Percentiles rank a stretch among this genome's conserved stretches.
These are phyloP conservation scores for Phalaenopsis equestris DNA, from an alignment of 106 monocot species.

Conservation along the genomic window DNA sequence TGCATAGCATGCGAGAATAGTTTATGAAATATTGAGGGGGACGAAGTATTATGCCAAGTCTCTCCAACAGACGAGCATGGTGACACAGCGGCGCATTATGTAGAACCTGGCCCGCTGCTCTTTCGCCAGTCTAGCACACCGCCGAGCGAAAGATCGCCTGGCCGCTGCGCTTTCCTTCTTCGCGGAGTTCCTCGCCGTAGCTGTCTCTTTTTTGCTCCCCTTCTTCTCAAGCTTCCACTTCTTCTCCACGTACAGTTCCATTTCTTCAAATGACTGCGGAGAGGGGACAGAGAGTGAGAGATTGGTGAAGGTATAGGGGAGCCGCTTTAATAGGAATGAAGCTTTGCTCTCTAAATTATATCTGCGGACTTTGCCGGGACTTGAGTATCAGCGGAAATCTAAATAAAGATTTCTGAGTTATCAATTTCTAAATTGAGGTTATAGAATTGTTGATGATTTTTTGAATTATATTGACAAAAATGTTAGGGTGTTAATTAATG, in stretches of 20 bases:
- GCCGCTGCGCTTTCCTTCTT: neutral
- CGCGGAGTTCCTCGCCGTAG: neutral
- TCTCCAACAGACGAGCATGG: slow-evolving; percentile 28
- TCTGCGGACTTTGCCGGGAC: too few species aligned
- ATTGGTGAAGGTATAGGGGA: too few species aligned
- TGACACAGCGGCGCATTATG: slow-evolving; percentile 23
- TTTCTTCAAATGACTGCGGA: neutral
- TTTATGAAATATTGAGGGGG: too few species aligned
- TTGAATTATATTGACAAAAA: too few species aligned
- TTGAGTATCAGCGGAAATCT: too few species aligned
- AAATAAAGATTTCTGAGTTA: too few species aligned
- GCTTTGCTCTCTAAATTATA: too few species aligned
- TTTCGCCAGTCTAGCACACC: slow-evolving; percentile 11
- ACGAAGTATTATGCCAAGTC: neutral
- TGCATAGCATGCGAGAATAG: too few species aligned
- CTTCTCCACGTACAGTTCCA: neutral
- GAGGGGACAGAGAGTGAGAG: neutral
- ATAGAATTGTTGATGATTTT: too few species aligned
- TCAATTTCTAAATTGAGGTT: too few species aligned
- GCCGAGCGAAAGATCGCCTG: neutral
- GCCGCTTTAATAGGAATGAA: too few species aligned
- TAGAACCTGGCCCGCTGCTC: slow-evolving; percentile 25
- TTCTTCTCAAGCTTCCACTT: slow-evolving; percentile 3
- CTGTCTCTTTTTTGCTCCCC: neutral
- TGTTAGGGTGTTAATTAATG: too few species aligned